Base-by-base conservation (phyloP, 345 rosid species). In the Punica granatum region DNA sequence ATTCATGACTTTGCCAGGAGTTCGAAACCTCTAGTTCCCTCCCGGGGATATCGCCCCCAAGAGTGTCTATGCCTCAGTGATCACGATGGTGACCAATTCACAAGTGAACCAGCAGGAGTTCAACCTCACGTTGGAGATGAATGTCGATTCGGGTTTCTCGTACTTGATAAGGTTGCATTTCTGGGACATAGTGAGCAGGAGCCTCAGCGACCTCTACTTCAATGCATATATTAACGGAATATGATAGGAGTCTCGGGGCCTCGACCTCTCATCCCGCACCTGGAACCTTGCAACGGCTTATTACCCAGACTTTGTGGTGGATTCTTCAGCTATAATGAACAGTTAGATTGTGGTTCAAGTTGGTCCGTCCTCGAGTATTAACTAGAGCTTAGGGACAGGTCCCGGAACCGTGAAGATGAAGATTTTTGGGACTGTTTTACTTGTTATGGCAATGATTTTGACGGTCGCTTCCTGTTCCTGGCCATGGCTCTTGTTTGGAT, bases 101-200 rank as follows among this genome's bases (percentile, higher is more conserved):
- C 69, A 80, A 31, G 77, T 84, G 13, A 33, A 31, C 54, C 73
- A 72, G 7, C 82, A 88, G n/a, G 83, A 84, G 51, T 90, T 90
- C 76, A 93, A 93, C 62, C 87, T 93, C 49, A 85, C 87, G 4
- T 93, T 92, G 98, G 59, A 66, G 58, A 70, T 87, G 85, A 67
- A 4, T 33, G 88, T 88, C 25, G 92, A 88, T 65, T 73, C 77
- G 0, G 79, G 83, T 46, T 87, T 80, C 67, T 70, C 83, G 19
- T 90, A 93, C 75, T 67, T 87, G 72, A 71, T 88, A 42, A 80
- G 97, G 73, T 14, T 83, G 66, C 97, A 90, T 65, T 93, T 93
- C 68, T 87, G 97, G 73, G 96, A 93, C 80, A 83, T 93, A 69
- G 84, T 83, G 10, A 93, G 97, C 83, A 75, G 77, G 72, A 76